Evolutionary conservation across 1,284 basidiomycete genomes (phyloP).

Genomic region (Pterulicium gracile): DNA sequence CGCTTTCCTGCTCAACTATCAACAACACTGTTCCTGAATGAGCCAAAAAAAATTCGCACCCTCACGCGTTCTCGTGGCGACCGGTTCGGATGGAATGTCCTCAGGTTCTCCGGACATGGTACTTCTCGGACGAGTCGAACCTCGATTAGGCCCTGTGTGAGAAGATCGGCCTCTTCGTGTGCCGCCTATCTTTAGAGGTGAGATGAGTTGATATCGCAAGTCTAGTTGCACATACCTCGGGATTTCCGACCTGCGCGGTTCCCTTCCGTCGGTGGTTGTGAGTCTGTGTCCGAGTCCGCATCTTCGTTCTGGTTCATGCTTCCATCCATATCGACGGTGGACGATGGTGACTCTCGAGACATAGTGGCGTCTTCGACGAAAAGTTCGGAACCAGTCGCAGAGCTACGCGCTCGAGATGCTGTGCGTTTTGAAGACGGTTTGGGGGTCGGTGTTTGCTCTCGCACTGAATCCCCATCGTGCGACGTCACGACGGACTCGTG

Average conservation of each 20-base stretch:
- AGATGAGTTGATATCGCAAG: too few species aligned
- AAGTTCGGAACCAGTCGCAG: background rate
- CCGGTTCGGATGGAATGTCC: background rate
- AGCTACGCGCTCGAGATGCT: background rate
- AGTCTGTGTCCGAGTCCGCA: background rate
- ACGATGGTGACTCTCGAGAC: background rate
- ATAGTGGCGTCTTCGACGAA: background rate
- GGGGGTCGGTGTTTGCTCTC: background rate
- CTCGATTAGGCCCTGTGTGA: background rate
- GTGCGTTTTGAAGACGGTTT: background rate
- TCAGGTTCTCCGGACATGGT: background rate
- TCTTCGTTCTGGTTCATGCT: background rate
- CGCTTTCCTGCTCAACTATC: slow-evolving; percentile 47
- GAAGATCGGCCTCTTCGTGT: background rate
- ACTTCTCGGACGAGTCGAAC: background rate
- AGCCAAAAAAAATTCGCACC: background rate
- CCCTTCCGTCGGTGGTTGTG: background rate
- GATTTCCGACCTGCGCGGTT: background rate
- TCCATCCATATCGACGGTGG: background rate
- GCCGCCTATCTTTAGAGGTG: too few species aligned
- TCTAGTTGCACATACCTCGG: slow-evolving; percentile 1
- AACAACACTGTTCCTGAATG: background rate
- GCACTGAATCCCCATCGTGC: background rate
- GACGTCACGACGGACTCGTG: background rate
- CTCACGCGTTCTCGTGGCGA: background rate